Evolutionary conservation across 768 basidiomycete species (phyloP).

Genomic region (Lyophyllum shimeji): DNA sequence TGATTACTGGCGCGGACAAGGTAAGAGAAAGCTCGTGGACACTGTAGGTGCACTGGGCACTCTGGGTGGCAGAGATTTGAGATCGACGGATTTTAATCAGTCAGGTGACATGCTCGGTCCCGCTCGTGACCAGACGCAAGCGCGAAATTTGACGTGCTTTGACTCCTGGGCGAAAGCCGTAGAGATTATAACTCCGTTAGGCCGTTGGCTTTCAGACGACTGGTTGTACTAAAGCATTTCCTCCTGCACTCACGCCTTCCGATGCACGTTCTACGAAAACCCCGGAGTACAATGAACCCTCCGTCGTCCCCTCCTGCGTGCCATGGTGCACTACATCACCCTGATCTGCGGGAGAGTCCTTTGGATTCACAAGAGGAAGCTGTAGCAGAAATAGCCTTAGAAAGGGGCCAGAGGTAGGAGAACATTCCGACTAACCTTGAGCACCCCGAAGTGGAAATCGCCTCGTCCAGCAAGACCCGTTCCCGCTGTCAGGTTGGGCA

Average conservation of each 20-base stretch:
- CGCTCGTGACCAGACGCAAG: constrained; percentile 10
- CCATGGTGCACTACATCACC: constrained; percentile 58
- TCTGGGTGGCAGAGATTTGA: background rate
- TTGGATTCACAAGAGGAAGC: constrained; percentile 53
- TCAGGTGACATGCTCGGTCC: constrained; percentile 18
- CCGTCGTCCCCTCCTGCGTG: constrained; percentile 55
- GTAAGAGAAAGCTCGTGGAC: background rate
- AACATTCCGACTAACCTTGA: constrained; percentile 44
- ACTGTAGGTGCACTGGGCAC: background rate
- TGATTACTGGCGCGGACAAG: background rate
- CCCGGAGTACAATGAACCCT: constrained; percentile 57
- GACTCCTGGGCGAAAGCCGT: no score
- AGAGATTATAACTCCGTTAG: no score
- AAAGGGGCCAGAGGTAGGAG: background rate
- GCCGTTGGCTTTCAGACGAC: background rate
- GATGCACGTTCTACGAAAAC: constrained; percentile 50
- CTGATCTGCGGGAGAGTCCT: constrained; percentile 44
- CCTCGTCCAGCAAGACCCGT: constrained; percentile 48
- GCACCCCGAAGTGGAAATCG: constrained; percentile 60
- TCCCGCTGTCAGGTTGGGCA: constrained; percentile 39
- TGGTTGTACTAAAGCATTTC: constrained; percentile 11
- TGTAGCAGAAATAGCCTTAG: constrained; percentile 19
- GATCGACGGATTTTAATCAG: constrained; percentile 15
- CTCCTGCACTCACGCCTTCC: constrained; percentile 37
- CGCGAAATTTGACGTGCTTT: background rate